phyloP scores from a whole-genome alignment of 352 stramenopile genomes.

The Phytopythium chamaehyphon region DNA sequence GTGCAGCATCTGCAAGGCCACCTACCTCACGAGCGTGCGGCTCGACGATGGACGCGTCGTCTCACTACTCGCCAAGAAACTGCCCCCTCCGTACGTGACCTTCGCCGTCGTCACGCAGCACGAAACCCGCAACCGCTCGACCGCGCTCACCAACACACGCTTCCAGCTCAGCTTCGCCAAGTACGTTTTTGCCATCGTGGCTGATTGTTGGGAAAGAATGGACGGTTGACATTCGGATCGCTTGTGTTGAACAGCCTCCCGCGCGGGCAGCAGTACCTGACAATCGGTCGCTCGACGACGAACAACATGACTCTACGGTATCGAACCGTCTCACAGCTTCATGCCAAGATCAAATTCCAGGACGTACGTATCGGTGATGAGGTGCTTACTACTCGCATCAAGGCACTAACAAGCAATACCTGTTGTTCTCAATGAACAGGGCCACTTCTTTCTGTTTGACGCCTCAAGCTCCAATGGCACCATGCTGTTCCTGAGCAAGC shows the following conservation, averaged over 20 bases:
- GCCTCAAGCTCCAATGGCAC: conserved; percentile 79
- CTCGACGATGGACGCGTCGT: conserved; percentile 84
- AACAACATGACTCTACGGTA: conserved; percentile 87
- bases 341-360: conserved; percentile 79
- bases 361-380: conserved; percentile 41
- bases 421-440: conserved; percentile 24
- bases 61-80: conserved; percentile 83
- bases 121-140: conserved; percentile 78
- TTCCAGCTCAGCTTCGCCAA: conserved; percentile 92
- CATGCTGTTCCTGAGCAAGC: conserved; percentile 81
- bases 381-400: background rate
- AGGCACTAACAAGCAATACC: conserved; percentile 3
- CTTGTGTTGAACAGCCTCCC: conserved; percentile 32
- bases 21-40: conserved; percentile 87
- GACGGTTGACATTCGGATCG: background rate
- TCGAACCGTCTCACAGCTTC: conserved; percentile 80
- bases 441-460: conserved; percentile 75
- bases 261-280: conserved; percentile 65
- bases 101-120: conserved; percentile 91
- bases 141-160: conserved; percentile 86
- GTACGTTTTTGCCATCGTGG: conserved; percentile 29
- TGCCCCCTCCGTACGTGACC: conserved; percentile 87
- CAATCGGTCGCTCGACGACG: conserved; percentile 72
- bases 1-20: conserved; percentile 91
- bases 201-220: background rate